phyloP scores from a whole-genome alignment of 495 filamentous ascomycete species.

The Lophium mytilinum region DNA sequence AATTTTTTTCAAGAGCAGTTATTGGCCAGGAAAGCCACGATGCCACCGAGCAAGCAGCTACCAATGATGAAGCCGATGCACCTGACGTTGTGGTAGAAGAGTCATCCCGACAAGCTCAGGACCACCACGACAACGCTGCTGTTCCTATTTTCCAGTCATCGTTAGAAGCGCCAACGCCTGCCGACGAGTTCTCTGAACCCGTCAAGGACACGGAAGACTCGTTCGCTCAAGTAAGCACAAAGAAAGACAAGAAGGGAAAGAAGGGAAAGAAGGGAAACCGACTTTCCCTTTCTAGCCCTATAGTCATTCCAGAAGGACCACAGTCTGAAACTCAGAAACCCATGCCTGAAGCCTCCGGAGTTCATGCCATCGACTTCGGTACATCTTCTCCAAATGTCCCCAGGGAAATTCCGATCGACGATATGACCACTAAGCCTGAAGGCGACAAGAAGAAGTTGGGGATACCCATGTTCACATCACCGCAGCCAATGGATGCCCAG shows the following conservation, averaged over 20 bases:
- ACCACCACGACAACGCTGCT: background rate
- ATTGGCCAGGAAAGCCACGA: too few relatives aligned
- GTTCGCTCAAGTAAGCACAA: background rate
- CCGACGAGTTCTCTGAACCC: background rate
- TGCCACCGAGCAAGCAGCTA: too few relatives aligned
- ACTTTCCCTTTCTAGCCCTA: background rate
- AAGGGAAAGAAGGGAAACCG: slow-evolving; percentile 21
- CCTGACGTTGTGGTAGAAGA: background rate
- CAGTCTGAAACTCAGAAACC: background rate
- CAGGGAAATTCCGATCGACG: background rate
- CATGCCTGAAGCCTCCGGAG: background rate
- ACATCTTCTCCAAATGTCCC: background rate
- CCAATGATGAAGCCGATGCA: background rate
- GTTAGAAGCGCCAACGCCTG: background rate
- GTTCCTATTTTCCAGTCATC: background rate
- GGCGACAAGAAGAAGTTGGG: background rate
- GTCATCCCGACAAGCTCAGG: background rate
- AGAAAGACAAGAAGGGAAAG: slow-evolving; percentile 25
- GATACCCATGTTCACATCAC: background rate
- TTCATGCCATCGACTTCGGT: background rate
- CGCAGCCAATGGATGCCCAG: background rate
- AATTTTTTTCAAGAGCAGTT: background rate
- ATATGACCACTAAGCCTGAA: background rate
- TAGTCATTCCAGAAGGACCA: background rate
- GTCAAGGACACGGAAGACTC: background rate